Evolutionary conservation across 2,329 filamentous ascomycete species (phyloP), one percentile per base, ranked within the genome.

Genomic region (Ascochyta koolunga): DNA sequence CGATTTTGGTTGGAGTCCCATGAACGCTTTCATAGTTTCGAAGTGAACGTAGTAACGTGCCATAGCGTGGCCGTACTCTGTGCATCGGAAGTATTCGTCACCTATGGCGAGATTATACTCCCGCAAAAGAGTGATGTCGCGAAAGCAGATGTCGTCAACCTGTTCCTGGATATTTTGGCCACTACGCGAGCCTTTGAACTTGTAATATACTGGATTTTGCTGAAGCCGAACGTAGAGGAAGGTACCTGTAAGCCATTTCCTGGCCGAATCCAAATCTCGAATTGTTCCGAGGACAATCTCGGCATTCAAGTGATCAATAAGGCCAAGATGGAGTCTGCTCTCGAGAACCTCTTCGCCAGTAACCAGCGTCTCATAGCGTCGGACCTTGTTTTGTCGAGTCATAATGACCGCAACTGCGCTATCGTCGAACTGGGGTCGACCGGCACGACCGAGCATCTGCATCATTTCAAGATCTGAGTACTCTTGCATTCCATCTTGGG

Each of bases 391-490:
- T n/a, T 80, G 78, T 21, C 84, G 83, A 0, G 91, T 95, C 78
- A 96, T 85, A 49, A 96, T 93, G 15, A 95, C 86, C 10, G 89
- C 91, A 33, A 86, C 82, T 3, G 89, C 91, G 53, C 79, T 89
- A 43, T 85, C 82, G 63, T 93, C 91, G 58, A 93, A 96, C 66
- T 96, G 91, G 5, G 91, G 91, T 18, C 91, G 82, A 1, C 91
- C 91, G 44, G 91, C 91, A 59, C 91, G 86, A 6, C 91, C 91
- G 42, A 96, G 83, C 91, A 96, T 96, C 65, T 96, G 91, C 88
- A 93, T 93, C 57, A 93, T 83, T 62, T 96, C 91, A 5, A 96
- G 79, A 68, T 95, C 90, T 0, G 89, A 86, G 61, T 91, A 92
- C 69, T 95, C 90, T 50, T 86, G 83, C 32, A 84, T 65, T 7